Percentiles rank a stretch among this genome's conserved stretches.
Conservation (phyloP, 352 stramenopile genomes). For the Globisporangium acanthophoron region DNA sequence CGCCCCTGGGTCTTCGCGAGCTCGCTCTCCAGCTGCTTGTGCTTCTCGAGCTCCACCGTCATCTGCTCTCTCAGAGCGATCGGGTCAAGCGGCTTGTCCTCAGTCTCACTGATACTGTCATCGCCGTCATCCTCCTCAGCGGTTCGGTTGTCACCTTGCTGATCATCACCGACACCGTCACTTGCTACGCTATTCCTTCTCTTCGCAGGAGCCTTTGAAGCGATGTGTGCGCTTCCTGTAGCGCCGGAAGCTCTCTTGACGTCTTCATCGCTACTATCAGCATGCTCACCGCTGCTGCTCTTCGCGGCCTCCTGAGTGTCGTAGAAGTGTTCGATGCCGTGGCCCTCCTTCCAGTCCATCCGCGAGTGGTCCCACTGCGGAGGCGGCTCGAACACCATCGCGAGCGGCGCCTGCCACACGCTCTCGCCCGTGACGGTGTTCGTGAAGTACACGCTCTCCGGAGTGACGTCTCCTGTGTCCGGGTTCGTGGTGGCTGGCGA, state of each 20-base stretch:
- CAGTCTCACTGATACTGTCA: constrained; percentile 17
- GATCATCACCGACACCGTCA: not conserved
- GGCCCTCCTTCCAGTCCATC: constrained; percentile 57
- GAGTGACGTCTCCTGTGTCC: constrained; percentile 2
- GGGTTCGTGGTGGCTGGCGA: constrained; percentile 8
- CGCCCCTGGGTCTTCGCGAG: constrained; percentile 24
- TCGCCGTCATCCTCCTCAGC: constrained; percentile 12
- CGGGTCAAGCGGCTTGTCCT: constrained; percentile 31
- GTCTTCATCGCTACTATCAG: not conserved
- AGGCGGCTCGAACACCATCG: constrained; percentile 57
- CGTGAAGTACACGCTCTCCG: constrained; percentile 43
- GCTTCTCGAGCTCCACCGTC: constrained; percentile 24
- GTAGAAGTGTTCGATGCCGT: constrained; percentile 47
- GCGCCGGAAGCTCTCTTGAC: not conserved
- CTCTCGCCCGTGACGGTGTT: constrained; percentile 52
- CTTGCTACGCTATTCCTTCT: not conserved
- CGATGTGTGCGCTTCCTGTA: not conserved
- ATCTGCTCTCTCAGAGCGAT: constrained; percentile 38
- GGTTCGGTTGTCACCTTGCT: constrained; percentile 11
- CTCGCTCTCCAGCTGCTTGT: constrained; percentile 25
- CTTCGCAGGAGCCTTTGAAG: too few relatives aligned
- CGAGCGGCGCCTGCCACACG: constrained; percentile 45
- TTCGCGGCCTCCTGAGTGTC: not conserved
- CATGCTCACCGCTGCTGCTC: constrained; percentile 2
- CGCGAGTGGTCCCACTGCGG: constrained; percentile 38